Conservation (phyloP, 1,284 basidiomycete genomes). For the Vanrija humicola region DNA sequence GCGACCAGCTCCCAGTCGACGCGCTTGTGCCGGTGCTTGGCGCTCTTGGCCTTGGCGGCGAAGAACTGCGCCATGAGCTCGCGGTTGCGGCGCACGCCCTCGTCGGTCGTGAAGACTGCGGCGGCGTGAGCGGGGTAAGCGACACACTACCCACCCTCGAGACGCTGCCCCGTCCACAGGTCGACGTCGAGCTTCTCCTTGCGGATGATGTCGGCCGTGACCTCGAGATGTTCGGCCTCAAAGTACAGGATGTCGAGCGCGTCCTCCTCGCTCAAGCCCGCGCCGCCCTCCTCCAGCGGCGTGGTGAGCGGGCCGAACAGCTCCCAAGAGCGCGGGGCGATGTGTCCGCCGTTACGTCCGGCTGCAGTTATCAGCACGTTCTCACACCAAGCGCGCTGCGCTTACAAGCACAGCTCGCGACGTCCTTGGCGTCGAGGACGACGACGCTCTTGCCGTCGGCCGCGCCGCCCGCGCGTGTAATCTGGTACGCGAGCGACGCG, state of each 20-base stretch:
- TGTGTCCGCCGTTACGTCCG: constrained; percentile 38
- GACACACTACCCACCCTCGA: constrained; percentile 17
- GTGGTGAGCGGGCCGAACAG: constrained; percentile 14
- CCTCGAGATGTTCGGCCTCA: constrained; percentile 65
- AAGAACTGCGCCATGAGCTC: not conserved
- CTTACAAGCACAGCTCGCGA: constrained; percentile 35
- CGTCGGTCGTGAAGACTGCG: not conserved
- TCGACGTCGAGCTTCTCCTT: constrained; percentile 22
- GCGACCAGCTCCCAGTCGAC: not conserved
- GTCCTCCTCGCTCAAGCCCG: constrained; percentile 41
- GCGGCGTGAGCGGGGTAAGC: not conserved
- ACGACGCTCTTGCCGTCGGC: constrained; percentile 24
- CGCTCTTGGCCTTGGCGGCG: not conserved
- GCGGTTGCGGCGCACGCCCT: not conserved
- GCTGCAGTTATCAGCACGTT: constrained; percentile 13
- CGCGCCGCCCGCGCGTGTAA: constrained; percentile 21
- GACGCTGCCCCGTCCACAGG: constrained; percentile 27
- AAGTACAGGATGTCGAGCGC: constrained; percentile 53
- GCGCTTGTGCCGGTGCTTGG: not conserved
- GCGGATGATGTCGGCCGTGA: constrained; percentile 57
- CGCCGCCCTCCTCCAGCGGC: constrained; percentile 25
- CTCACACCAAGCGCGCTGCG: not conserved
- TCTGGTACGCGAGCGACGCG: constrained; percentile 23
- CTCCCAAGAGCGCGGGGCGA: constrained; percentile 27
- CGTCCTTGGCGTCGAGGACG: constrained; percentile 35